Percentiles rank a stretch among this genome's conserved stretches.
These are phyloP conservation scores for Phytopythium kandeliae DNA, from an alignment of 352 stramenopile species.

Conservation along the genomic window DNA sequence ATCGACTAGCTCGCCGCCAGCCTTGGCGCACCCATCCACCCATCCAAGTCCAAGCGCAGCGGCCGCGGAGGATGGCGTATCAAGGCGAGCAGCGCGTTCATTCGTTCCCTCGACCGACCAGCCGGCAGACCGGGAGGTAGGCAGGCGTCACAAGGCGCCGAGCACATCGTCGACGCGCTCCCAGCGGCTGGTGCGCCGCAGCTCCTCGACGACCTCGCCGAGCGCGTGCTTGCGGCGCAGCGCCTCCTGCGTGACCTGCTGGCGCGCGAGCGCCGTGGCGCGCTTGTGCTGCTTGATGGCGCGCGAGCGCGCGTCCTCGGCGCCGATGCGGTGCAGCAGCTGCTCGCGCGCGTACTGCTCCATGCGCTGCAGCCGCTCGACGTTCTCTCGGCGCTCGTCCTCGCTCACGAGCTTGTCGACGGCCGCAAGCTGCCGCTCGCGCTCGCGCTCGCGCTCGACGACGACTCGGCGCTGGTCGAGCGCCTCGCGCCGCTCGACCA, in stretches of 20 bases:
- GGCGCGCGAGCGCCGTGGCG: slow-evolving; percentile 42
- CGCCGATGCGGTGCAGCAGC: slow-evolving; percentile 44
- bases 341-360: slow-evolving; percentile 63
- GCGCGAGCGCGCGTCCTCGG: slow-evolving; percentile 51
- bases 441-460: slow-evolving; percentile 36
- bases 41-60: background rate
- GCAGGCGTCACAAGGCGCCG: slow-evolving; percentile 40
- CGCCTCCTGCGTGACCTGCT: slow-evolving; percentile 58
- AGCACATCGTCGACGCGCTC: slow-evolving; percentile 76
- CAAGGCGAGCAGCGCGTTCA: background rate
- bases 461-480: slow-evolving; percentile 24
- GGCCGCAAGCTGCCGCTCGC: slow-evolving; percentile 35
- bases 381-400: slow-evolving; percentile 61
- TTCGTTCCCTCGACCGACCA: no score
- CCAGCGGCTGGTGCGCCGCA: slow-evolving; percentile 62
- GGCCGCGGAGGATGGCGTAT: no score
- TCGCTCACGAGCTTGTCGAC: slow-evolving; percentile 49
- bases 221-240: slow-evolving; percentile 69
- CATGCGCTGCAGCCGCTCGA: slow-evolving; percentile 68
- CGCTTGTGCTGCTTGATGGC: slow-evolving; percentile 62
- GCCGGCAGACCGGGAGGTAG: no score
- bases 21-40: no score
- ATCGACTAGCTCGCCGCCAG: slow-evolving; percentile 21
- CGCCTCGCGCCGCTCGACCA: slow-evolving; percentile 15
- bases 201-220: slow-evolving; percentile 55